A percentile compares a stretch with the other conserved stretches of the same genome.
These are phyloP conservation scores for Tolypocladium ovalisporum DNA, from an alignment of 2,329 filamentous ascomycete genomes.

Conservation along the genomic window DNA sequence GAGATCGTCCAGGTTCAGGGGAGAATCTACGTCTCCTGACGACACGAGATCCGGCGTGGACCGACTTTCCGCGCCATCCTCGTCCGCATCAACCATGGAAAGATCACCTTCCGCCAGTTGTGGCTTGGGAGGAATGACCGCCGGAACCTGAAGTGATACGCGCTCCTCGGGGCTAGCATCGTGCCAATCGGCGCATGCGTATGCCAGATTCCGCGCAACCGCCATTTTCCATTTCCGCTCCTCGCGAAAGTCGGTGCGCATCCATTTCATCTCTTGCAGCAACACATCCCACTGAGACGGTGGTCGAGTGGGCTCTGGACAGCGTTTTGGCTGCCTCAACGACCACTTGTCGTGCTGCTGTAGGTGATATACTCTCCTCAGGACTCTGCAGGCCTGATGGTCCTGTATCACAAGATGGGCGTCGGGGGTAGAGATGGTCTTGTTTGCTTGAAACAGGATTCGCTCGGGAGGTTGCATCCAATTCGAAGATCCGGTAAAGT, in stretches of 20 bases:
- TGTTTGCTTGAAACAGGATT: slow-evolving; percentile 72
- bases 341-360: slow-evolving; percentile 93
- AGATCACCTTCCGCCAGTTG: slow-evolving; percentile 16
- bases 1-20: slow-evolving; percentile 29
- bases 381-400: slow-evolving; percentile 74
- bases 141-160: slow-evolving; percentile 56
- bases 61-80: slow-evolving; percentile 29
- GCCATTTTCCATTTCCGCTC: slow-evolving; percentile 90
- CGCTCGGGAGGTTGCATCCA: slow-evolving; percentile 58
- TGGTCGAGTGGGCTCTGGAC: slow-evolving; percentile 66
- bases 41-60: slow-evolving; percentile 58
- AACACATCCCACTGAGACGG: slow-evolving; percentile 77
- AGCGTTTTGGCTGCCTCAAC: slow-evolving; percentile 76
- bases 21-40: slow-evolving; percentile 51
- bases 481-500: slow-evolving; percentile 40
- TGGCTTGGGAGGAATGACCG: slow-evolving; percentile 33
- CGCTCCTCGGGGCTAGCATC: slow-evolving; percentile 52
- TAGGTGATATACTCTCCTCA: slow-evolving; percentile 79
- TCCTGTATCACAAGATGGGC: slow-evolving; percentile 76
- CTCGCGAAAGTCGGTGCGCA: slow-evolving; percentile 91
- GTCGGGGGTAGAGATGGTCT: slow-evolving; percentile 79
- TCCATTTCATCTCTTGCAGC: slow-evolving; percentile 91
- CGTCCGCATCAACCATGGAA: slow-evolving; percentile 21
- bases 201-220: slow-evolving; percentile 67
- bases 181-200: slow-evolving; percentile 77